Base-by-base conservation (phyloP, 2,329 filamentous ascomycete genomes). In the Madurella mycetomatis region DNA sequence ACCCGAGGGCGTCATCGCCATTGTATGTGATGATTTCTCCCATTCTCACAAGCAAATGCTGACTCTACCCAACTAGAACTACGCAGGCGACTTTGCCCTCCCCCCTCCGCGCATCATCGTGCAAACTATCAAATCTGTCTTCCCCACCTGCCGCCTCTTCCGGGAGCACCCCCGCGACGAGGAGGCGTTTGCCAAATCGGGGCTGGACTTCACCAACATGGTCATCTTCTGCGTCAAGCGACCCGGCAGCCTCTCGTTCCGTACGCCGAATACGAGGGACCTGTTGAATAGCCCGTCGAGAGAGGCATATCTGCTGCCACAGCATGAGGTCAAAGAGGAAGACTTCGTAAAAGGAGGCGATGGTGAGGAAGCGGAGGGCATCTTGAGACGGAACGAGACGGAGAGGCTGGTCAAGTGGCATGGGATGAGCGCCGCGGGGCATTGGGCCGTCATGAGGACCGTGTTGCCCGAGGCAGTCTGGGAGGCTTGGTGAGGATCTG, bases 401-500 rank as follows among this genome's bases (percentile, higher is more conserved):
- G 76, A 76, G 7, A 78, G 83, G 64, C 75, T 96, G 65, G 79
- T 80, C 52, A 78, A 80, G 67, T 90, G 83, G 76, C 91, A 96
- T 67, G 78, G 84, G 65, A 76, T 82, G 65, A 90, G 88, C 64
- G 92, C 92, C 0, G 67, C 88, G 49, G 88, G 88, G 9, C 94
- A 99, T 73, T 99, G 94, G 94, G 76, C 74, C 42, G 86, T 99
- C 45, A 99, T 99, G 91, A 83, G 94, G 66, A 82, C 75, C 1
- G 91, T 96, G 2, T 62, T 97, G 58, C 91, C 92, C 1, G 76
- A 76, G 53, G 73, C 74, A 12, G 82, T 97, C 25, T 99, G 94
- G 94, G 87, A 95, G 73, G 81, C 83, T 65, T 97, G 90, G 90
- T 96, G 71, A 80, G 45, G n/a, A 9, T 37, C 11, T 15, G 9